Evolutionary conservation across 495 filamentous ascomycete genomes (phyloP).

Genomic region (Penicillium subrubescens): DNA sequence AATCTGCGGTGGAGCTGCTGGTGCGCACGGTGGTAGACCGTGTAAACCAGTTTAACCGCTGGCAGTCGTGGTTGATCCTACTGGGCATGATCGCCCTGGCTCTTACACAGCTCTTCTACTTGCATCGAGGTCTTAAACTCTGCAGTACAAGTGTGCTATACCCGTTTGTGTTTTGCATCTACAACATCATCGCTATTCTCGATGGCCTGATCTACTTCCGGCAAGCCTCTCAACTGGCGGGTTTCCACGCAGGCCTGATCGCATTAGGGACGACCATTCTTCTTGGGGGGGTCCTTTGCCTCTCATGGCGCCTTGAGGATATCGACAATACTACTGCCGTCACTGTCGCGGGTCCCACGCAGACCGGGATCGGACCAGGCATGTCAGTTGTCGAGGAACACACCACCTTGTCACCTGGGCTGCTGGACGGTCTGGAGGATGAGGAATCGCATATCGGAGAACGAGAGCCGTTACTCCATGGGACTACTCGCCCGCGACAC

Average conservation of each 20-base stretch:
- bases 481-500: conserved; percentile 18
- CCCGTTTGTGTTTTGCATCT: conserved; percentile 97
- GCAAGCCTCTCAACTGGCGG: conserved; percentile 76
- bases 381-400: conserved; percentile 48
- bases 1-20: conserved; percentile 95
- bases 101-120: conserved; percentile 89
- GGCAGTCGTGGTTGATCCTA: conserved; percentile 95
- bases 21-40: conserved; percentile 87
- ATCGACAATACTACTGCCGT: conserved; percentile 58
- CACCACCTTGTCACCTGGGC: conserved; percentile 21
- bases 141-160: conserved; percentile 96
- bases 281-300: conserved; percentile 81
- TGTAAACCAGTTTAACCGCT: conserved; percentile 92
- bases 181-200: conserved; percentile 98
- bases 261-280: conserved; percentile 85
- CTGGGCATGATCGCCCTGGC: conserved; percentile 80
- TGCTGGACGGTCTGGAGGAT: conserved; percentile 31
- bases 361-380: conserved; percentile 46
- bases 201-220: conserved; percentile 97
- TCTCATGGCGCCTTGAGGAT: conserved; percentile 90
- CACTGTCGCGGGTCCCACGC: conserved; percentile 39
- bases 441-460: conserved; percentile 41
- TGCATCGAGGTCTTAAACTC: conserved; percentile 89
- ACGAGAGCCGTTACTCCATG: conserved; percentile 42
- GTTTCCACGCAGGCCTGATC: conserved; percentile 79